Conservation (phyloP, 2,329 filamentous ascomycete genomes). For the Clarireedia hainanense region DNA sequence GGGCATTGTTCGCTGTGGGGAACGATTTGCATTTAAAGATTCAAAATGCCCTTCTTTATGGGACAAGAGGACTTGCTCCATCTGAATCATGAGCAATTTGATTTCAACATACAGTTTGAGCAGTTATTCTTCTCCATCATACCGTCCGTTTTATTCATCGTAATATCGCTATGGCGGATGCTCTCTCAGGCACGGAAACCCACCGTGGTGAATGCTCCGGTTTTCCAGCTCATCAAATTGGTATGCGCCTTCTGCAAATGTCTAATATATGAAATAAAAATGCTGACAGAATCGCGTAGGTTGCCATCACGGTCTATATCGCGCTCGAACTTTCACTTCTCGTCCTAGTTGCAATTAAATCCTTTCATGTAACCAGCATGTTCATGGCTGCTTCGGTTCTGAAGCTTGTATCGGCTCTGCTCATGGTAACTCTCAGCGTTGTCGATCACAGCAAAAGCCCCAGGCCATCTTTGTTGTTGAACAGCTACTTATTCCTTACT, state of each 20-base stretch:
- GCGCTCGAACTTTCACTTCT: not conserved
- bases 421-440: not conserved
- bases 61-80: conserved; percentile 21
- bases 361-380: conserved; percentile 14
- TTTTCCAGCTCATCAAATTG: conserved; percentile 25
- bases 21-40: not conserved
- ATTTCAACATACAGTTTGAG: conserved; percentile 30
- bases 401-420: not conserved
- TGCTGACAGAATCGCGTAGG: conserved; percentile 16
- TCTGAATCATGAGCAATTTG: conserved; percentile 26
- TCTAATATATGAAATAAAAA: conserved; percentile 5
- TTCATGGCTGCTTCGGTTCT: conserved; percentile 18
- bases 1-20: too few relatives aligned
- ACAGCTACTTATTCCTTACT: conserved; percentile 11
- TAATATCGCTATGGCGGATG: conserved; percentile 26
- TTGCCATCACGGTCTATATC: conserved; percentile 1
- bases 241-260: conserved; percentile 14
- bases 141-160: conserved; percentile 26
- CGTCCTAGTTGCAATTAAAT: not conserved
- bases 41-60: conserved; percentile 15
- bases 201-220: conserved; percentile 25
- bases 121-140: conserved; percentile 30
- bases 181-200: conserved; percentile 26
- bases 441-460: conserved; percentile 12
- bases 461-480: conserved; percentile 13